These are phyloP conservation scores for Vigna angularis DNA, from an alignment of 306 rosid species.

Conservation along the genomic window DNA sequence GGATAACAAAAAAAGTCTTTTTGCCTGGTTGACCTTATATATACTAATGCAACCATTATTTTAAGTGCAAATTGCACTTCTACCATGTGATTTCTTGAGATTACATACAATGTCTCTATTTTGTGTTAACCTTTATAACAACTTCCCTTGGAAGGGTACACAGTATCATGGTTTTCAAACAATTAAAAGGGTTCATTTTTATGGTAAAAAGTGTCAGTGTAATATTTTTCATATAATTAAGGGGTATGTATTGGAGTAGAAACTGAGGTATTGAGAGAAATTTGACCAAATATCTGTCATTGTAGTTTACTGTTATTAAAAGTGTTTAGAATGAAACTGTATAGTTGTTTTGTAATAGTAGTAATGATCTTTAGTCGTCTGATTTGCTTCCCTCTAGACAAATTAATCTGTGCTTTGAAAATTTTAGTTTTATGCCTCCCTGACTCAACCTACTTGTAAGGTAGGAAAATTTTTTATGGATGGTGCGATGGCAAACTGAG, in stretches of 20 bases:
- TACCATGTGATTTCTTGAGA: neutral
- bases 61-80: neutral
- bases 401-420: conserved; percentile 5
- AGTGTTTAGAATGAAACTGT: neutral
- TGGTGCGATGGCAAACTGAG: too few relatives aligned
- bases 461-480: too few relatives aligned
- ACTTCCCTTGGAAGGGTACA: neutral
- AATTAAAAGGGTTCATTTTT: neutral
- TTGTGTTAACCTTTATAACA: too few relatives aligned
- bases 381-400: conserved; percentile 1
- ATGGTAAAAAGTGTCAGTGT: neutral
- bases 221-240: too few relatives aligned
- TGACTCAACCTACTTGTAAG: too few relatives aligned
- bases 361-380: neutral
- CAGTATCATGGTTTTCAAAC: neutral
- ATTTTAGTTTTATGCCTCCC: neutral
- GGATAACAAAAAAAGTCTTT: neutral
- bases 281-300: neutral
- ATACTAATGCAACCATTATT: neutral
- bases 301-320: neutral
- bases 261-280: neutral
- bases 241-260: neutral
- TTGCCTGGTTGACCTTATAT: conserved; percentile 22
- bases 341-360: neutral
- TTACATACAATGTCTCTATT: too few relatives aligned